Base-by-base conservation (phyloP, 164 flowering plant genomes). In the Magnolia sinica region DNA sequence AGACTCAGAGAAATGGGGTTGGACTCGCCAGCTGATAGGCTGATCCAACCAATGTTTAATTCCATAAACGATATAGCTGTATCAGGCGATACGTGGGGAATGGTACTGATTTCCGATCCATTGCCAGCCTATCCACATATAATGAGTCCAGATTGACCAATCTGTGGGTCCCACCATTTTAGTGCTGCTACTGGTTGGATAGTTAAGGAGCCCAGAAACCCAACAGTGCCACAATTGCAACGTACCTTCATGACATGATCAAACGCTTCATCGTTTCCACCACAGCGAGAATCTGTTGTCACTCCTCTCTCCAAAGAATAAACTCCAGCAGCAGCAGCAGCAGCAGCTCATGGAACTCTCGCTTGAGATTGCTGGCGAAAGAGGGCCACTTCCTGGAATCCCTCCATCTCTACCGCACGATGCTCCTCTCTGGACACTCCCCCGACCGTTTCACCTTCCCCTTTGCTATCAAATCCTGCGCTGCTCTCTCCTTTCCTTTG, bases 401-500 rank as follows among this genome's bases (percentile, higher is more conserved):
- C 45, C 88, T 95, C 68, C 66, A 80, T 18, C 86, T 92, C 66
- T 95, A 88, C 87, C 87, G 86, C 68, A 87, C 86, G 70, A 88
- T 93, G 88, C 94, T 93, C 49, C 89, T 88, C 23, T 87, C 84
- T 10, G 91, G 89, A 65, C 81, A 71, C 76, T 6, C 82, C 20
- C 95, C 98, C 22, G 84, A 92, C 82, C 87, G 95, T 68, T 95
- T 89, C 89, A 86, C 94, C 68, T 90, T 92, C 87, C 98, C 99
- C 16, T 89, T 89, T 83, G 87, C 84, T 45, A 81, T 95, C 82
- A 95, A 95, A 67, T 90, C 97, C 16, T 90, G 93, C 74, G 92
- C 92, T 14, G 77, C 87, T 19, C 89, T 92, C 31, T 84, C 84
- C 0, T 88, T 89, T 52, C 90, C 88, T 7, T 2, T 77, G 72